Evolutionary conservation across 495 filamentous ascomycete genomes (phyloP).

Genomic region (Podospora pseudopauciseta): DNA sequence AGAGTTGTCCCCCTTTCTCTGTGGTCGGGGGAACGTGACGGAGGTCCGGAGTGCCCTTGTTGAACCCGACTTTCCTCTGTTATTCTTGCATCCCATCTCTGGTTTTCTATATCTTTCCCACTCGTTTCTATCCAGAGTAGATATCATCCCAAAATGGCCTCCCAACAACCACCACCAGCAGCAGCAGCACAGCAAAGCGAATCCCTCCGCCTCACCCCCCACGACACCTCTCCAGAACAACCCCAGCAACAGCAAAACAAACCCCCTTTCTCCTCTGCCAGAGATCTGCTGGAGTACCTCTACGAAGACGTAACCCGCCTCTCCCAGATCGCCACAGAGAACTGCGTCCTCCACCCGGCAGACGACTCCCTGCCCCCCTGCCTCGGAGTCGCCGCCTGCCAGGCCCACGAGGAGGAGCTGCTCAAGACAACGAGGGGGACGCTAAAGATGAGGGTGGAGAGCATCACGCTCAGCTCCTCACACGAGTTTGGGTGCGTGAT

Average conservation of each 20-base stretch:
- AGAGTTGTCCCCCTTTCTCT: too few relatives aligned
- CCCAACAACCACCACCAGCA: neutral
- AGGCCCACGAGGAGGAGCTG: constrained; percentile 27
- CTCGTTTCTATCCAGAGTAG: too few relatives aligned
- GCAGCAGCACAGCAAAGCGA: neutral
- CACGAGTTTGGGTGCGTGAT: constrained; percentile 25
- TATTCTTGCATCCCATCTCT: too few relatives aligned
- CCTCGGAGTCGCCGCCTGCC: constrained; percentile 21
- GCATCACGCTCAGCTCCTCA: constrained; percentile 10
- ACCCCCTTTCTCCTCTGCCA: neutral
- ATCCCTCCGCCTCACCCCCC: neutral
- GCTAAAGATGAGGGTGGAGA: constrained; percentile 28
- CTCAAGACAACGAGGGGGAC: constrained; percentile 21
- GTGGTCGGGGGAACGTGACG: too few relatives aligned
- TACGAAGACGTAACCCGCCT: constrained; percentile 27
- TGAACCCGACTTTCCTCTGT: too few relatives aligned
- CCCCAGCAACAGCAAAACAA: neutral
- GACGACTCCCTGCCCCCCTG: constrained; percentile 19
- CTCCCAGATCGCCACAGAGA: constrained; percentile 13
- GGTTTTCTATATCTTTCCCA: too few relatives aligned
- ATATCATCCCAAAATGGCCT: too few relatives aligned
- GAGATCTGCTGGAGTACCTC: constrained; percentile 18
- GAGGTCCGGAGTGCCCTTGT: too few relatives aligned
- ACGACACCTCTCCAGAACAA: neutral
- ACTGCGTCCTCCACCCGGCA: constrained; percentile 27